Evolutionary conservation across 2,329 filamentous ascomycete species (phyloP), one percentile per base, ranked within the genome.

Genomic region (Colletotrichum shisoi): DNA sequence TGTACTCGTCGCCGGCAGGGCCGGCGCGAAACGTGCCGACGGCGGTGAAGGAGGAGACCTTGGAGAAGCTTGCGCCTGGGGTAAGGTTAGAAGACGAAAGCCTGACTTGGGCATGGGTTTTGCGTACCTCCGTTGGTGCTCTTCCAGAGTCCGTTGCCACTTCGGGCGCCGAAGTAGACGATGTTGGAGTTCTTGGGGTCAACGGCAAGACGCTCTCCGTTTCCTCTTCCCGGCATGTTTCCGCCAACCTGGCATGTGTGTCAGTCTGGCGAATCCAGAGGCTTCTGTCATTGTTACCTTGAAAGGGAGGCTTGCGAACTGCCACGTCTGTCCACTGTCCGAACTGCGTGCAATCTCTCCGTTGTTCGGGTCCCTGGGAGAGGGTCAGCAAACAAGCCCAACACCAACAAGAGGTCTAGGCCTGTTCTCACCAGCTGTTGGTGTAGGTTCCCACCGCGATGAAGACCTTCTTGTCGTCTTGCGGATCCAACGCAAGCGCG

Each of bases 151-250:
- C 86, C 86, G 34, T 87, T 82, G 2, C 85, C 85, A 63, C 83
- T 87, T 48, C 85, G 81, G 2, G 86, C 84, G 1, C 85, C 86
- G 63, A 87, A 86, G 72, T 85, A 87, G 24, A 88, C 71, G 62
- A 87, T 83, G 21, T 84, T 80, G 42, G 84, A 83, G 71, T 86
- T 84, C 54, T 83, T 80, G 1, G 86, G 85, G 71, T 88, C 86
- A 6, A 88, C 81, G 1, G 84, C 85, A 5, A 88, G 80, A 12
- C 85, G 80, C 72, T 87, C 86, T 15, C 86, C 86, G 74, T 83
- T 84, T 8, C 86, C 86, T 45, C 86, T 81, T 1, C 85, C 85
- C 3, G 85, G 85, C 84, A 87, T 87, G 72, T 88, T 88, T 0
- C 85, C 85, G 2, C 85, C 85, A 48, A 87, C 83, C 65, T 68